phyloP scores from a whole-genome alignment of 2,329 filamentous ascomycete species.

The Penicillium sp. region DNA sequence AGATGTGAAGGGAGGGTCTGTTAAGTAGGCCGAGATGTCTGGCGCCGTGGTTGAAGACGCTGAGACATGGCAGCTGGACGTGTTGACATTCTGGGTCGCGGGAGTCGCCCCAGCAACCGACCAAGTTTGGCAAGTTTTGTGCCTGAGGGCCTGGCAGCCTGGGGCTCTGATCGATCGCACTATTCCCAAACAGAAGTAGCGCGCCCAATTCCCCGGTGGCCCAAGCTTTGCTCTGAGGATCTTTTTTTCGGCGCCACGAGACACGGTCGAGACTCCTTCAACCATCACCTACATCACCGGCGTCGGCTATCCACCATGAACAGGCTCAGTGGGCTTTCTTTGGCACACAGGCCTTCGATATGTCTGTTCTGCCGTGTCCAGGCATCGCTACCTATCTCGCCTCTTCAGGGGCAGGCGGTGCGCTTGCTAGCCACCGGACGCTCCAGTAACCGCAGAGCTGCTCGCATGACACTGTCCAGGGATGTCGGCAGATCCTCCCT shows the following conservation, averaged over 20 bases:
- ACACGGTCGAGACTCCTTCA: conserved; percentile 1
- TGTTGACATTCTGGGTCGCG: conserved; percentile 37
- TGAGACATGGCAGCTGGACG: conserved; percentile 9
- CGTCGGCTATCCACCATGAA: conserved; percentile 21
- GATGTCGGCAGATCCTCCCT: conserved; percentile 35
- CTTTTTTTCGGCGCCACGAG: conserved; percentile 13
- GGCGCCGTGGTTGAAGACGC: conserved; percentile 3
- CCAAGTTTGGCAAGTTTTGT: conserved; percentile 9
- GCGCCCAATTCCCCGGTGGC: conserved; percentile 14
- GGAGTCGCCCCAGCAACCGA: conserved; percentile 41
- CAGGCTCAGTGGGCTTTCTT: conserved; percentile 33
- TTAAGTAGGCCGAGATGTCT: conserved; percentile 13
- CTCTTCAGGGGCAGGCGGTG: conserved; percentile 30
- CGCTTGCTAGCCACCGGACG: conserved; percentile 39
- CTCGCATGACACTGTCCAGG: conserved; percentile 46
- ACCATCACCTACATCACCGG: background rate
- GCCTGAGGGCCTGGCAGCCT: conserved; percentile 25
- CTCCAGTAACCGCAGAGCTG: conserved; percentile 36
- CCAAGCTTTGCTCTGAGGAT: conserved; percentile 20
- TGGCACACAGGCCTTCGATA: conserved; percentile 34
- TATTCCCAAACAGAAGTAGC: conserved; percentile 21
- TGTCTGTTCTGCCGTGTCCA: conserved; percentile 41
- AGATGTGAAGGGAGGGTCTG: conserved; percentile 14
- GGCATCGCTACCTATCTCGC: conserved; percentile 22
- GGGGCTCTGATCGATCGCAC: conserved; percentile 18